These are phyloP conservation scores for Penstemon davidsonii DNA, from an alignment of 257 asterid genomes.

Conservation along the genomic window DNA sequence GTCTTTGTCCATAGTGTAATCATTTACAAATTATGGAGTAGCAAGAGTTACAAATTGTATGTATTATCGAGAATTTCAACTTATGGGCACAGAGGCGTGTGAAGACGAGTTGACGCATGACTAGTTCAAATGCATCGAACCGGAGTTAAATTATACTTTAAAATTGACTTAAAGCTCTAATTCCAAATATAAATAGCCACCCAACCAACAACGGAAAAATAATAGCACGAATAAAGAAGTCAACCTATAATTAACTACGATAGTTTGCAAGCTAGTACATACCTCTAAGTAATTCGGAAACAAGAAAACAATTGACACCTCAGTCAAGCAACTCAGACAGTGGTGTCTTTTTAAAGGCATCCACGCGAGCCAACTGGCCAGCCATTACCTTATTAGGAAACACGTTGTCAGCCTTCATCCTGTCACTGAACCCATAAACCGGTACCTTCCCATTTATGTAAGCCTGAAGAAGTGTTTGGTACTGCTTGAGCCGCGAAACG, in stretches of 20 bases:
- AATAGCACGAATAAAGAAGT: not conserved
- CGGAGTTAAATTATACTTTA: too few relatives aligned
- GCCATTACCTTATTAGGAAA: constrained; percentile 42
- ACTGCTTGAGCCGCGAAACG: constrained; percentile 39
- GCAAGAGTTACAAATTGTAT: too few relatives aligned
- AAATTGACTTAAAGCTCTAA: not conserved
- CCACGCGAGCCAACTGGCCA: constrained; percentile 41
- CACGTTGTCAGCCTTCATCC: constrained; percentile 70
- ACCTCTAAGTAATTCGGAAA: not conserved
- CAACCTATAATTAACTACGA: not conserved
- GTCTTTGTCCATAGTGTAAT: too few relatives aligned
- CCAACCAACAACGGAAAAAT: not conserved
- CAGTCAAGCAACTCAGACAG: constrained; percentile 57
- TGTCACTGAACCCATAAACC: constrained; percentile 63
- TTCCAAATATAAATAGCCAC: not conserved
- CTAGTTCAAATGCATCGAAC: too few relatives aligned
- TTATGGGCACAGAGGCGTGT: too few relatives aligned
- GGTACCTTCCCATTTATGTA: constrained; percentile 57
- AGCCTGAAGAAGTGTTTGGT: constrained; percentile 53
- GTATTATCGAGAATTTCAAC: too few relatives aligned
- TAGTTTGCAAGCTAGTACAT: constrained; percentile 1
- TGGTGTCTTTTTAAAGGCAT: constrained; percentile 49
- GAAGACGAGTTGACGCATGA: too few relatives aligned
- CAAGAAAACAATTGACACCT: not conserved
- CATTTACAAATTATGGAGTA: too few relatives aligned